These are phyloP conservation scores for Samsoniella hepiali DNA, from an alignment of 2,329 filamentous ascomycete species.

Conservation along the genomic window DNA sequence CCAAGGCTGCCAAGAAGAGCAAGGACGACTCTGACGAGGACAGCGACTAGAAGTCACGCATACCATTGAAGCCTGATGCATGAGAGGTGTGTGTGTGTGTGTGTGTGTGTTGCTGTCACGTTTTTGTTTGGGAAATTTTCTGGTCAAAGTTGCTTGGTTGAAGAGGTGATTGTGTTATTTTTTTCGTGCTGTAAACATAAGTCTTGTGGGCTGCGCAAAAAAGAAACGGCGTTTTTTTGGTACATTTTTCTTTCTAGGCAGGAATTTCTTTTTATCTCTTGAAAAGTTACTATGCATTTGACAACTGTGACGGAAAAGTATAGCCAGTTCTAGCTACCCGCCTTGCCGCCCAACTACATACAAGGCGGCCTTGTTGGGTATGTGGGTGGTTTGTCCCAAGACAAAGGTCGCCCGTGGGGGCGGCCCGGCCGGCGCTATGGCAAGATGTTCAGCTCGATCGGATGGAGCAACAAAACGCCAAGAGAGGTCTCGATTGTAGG, in stretches of 20 bases:
- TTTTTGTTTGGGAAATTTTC: conserved; percentile 5
- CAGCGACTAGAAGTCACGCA: conserved; percentile 42
- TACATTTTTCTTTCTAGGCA: conserved; percentile 13
- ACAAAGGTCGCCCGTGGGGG: neutral
- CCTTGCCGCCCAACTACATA: too few relatives aligned
- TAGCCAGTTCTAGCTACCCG: too few relatives aligned
- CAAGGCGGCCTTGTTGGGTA: too few relatives aligned
- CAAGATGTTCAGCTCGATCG: neutral
- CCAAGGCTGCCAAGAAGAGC: conserved; percentile 52
- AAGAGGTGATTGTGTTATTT: neutral
- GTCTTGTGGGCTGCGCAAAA: conserved; percentile 15
- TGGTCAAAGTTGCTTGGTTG: neutral
- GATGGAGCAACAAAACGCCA: neutral
- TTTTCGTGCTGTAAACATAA: conserved; percentile 13
- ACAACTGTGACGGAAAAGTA: neutral
- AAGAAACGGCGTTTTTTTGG: conserved; percentile 17
- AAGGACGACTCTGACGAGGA: conserved; percentile 51
- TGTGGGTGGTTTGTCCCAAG: too few relatives aligned
- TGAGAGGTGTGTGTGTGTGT: conserved; percentile 22
- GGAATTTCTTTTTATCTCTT: conserved; percentile 14
- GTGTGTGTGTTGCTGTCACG: neutral
- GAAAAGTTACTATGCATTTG: neutral
- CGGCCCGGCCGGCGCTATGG: neutral
- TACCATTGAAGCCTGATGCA: neutral
- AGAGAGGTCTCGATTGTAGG: neutral